Evolutionary conservation across 2,329 filamentous ascomycete species (phyloP).

Genomic region (Gremmenia infestans): DNA sequence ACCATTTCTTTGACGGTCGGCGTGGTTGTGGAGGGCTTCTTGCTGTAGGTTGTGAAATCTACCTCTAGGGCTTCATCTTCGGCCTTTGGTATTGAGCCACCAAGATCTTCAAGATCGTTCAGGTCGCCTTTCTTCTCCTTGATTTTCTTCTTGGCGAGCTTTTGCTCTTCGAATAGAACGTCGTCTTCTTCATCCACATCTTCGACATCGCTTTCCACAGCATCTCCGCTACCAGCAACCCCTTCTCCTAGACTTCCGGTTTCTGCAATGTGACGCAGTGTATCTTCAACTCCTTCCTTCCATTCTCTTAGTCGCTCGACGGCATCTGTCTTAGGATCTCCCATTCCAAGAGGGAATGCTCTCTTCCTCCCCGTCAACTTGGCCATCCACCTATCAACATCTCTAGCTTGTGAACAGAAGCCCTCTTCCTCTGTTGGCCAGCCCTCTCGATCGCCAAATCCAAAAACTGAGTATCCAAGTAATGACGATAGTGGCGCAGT

Average conservation of each 20-base stretch:
- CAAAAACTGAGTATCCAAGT: slow-evolving; percentile 88
- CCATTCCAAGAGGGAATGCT: slow-evolving; percentile 84
- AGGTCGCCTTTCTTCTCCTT: slow-evolving; percentile 47
- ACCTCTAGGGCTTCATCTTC: slow-evolving; percentile 57
- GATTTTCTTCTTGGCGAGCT: slow-evolving; percentile 35
- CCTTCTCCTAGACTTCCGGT: slow-evolving; percentile 58
- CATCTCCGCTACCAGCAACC: slow-evolving; percentile 75
- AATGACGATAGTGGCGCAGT: slow-evolving; percentile 73
- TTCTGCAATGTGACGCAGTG: slow-evolving; percentile 58
- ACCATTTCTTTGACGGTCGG: slow-evolving; percentile 82
- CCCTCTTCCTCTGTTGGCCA: slow-evolving; percentile 90
- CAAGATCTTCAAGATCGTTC: slow-evolving; percentile 82
- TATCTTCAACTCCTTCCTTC: slow-evolving; percentile 67
- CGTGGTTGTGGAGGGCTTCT: slow-evolving; percentile 39
- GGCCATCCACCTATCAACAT: slow-evolving; percentile 96
- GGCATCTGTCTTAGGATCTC: slow-evolving; percentile 75
- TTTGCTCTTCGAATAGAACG: slow-evolving; percentile 43
- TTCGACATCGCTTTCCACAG: slow-evolving; percentile 80
- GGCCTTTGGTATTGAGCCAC: slow-evolving; percentile 54
- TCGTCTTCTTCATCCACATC: slow-evolving; percentile 53
- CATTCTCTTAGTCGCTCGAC: slow-evolving; percentile 68
- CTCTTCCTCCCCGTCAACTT: slow-evolving; percentile 81
- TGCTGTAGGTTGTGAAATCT: slow-evolving; percentile 76
- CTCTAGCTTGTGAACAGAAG: slow-evolving; percentile 87
- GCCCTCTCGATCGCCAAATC: slow-evolving; percentile 83